Evolutionary conservation across 2,329 filamentous ascomycete genomes (phyloP).

Genomic region (Nemania bipapillata): DNA sequence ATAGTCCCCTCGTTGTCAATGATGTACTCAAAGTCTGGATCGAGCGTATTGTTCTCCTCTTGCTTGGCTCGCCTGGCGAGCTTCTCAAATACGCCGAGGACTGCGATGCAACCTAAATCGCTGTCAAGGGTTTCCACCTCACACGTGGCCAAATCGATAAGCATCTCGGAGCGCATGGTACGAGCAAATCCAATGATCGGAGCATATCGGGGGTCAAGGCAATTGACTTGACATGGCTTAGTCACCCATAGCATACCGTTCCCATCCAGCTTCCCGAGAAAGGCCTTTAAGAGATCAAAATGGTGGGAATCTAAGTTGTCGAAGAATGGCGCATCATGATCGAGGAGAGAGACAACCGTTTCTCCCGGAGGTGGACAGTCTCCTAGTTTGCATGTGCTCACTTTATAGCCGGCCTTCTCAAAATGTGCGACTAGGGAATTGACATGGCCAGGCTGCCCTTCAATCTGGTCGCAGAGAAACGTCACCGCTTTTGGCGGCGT

Average conservation of each 20-base stretch:
- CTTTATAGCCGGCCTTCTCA: background rate
- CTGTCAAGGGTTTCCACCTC: background rate
- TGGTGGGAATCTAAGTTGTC: background rate
- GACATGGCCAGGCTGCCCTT: too few relatives aligned
- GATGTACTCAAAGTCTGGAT: constrained; percentile 16
- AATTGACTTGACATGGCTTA: background rate
- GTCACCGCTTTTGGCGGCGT: background rate
- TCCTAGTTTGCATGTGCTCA: background rate
- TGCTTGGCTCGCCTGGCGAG: background rate
- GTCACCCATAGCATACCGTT: constrained; percentile 19
- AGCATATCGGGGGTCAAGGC: constrained; percentile 4
- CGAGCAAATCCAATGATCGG: constrained; percentile 18
- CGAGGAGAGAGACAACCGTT: constrained; percentile 2
- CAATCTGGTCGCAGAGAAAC: too few relatives aligned
- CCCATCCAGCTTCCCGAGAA: background rate
- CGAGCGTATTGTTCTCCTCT: too few relatives aligned
- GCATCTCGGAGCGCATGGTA: constrained; percentile 49
- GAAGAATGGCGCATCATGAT: constrained; percentile 5
- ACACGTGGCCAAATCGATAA: constrained; percentile 34
- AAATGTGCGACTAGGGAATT: too few relatives aligned
- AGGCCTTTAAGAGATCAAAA: background rate
- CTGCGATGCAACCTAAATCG: too few relatives aligned
- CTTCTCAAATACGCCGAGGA: too few relatives aligned
- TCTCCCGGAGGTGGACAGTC: background rate
- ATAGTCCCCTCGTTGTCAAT: background rate